Conservation (phyloP, 441 rosid species). For the Melastoma candidum region DNA sequence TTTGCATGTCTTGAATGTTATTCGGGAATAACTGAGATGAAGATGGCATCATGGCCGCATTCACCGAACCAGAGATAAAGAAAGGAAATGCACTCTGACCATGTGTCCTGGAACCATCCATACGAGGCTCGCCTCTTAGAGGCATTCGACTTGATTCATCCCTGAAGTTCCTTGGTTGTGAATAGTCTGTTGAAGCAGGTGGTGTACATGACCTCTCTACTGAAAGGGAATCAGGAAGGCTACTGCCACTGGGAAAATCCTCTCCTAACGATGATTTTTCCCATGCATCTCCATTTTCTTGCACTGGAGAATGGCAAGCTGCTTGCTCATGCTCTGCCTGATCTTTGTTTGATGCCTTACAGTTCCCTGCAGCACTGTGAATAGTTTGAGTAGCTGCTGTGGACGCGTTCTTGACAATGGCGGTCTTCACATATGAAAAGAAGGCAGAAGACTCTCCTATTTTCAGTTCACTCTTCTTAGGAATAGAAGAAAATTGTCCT, state of each 20-base stretch:
- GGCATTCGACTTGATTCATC: constrained; percentile 35
- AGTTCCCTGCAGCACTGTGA: constrained; percentile 27
- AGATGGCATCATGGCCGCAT: constrained; percentile 66
- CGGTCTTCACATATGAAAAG: constrained; percentile 75
- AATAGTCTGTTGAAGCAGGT: constrained; percentile 44
- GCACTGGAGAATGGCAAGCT: constrained; percentile 28
- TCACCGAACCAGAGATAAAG: constrained; percentile 62
- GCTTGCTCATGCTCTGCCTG: constrained; percentile 28
- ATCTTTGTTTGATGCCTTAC: constrained; percentile 31
- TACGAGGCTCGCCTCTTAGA: constrained; percentile 34
- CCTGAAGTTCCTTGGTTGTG: constrained; percentile 27
- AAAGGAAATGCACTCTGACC: constrained; percentile 32
- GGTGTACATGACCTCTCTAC: constrained; percentile 50
- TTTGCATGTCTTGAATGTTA: constrained; percentile 41
- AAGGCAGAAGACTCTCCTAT: constrained; percentile 94
- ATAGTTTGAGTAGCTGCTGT: constrained; percentile 26
- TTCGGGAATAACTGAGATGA: constrained; percentile 46
- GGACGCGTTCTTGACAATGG: constrained; percentile 28
- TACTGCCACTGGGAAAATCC: constrained; percentile 49
- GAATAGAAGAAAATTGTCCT: constrained; percentile 30
- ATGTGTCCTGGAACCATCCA: background rate
- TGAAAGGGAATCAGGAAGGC: constrained; percentile 18
- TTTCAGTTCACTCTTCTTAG: constrained; percentile 75
- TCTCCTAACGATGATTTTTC: constrained; percentile 52
- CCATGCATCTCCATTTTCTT: constrained; percentile 45